phyloP scores from a whole-genome alignment of 164 flowering plant species.

The Magnolia officinalis region DNA sequence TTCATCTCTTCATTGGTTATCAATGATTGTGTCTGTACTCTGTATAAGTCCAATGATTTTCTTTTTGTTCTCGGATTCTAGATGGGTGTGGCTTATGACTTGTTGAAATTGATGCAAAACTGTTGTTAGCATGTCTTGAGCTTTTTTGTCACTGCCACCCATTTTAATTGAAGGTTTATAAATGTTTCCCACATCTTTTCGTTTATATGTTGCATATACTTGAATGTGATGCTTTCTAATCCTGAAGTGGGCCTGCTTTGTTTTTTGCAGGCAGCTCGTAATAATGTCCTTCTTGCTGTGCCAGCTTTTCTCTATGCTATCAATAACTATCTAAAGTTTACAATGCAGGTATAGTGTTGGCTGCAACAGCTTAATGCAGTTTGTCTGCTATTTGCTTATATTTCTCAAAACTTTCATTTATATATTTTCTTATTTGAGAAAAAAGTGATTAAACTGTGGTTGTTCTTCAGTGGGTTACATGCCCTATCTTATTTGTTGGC shows the following conservation, averaged over 20 bases:
- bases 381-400: neutral
- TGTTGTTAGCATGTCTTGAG: neutral
- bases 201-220: no score
- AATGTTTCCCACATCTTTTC: neutral
- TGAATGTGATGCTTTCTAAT: neutral
- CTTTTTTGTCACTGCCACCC: neutral
- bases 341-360: slow-evolving; percentile 65
- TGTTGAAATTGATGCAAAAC: neutral
- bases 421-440: neutral
- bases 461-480: neutral
- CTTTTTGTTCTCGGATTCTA: neutral
- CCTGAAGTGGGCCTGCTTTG: neutral
- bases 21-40: no score
- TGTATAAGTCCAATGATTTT: no score
- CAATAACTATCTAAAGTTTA: slow-evolving; percentile 94
- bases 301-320: slow-evolving; percentile 95
- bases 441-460: neutral
- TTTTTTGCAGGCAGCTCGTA: slow-evolving; percentile 87
- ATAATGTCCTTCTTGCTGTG: slow-evolving; percentile 92
- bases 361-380: neutral
- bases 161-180: neutral
- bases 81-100: neutral
- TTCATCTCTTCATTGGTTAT: no score
- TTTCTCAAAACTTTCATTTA: neutral
- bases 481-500: neutral